These are phyloP conservation scores for Trapa incisa DNA, from an alignment of 345 rosid species.

Conservation along the genomic window DNA sequence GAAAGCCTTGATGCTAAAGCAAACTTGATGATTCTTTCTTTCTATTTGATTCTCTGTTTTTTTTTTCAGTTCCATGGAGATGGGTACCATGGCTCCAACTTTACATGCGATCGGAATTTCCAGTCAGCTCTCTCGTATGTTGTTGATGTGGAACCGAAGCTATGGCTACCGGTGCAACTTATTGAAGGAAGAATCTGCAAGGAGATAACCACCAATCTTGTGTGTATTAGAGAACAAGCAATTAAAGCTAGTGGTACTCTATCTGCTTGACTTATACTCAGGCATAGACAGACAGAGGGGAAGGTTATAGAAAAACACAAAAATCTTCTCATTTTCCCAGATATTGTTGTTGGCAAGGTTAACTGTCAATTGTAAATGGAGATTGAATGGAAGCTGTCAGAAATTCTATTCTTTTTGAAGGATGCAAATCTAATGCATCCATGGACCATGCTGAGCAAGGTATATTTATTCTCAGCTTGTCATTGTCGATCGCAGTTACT, in stretches of 20 bases:
- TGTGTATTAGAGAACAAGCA: constrained; percentile 53
- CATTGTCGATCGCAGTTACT: too few species aligned
- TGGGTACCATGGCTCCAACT: not conserved
- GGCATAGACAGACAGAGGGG: too few species aligned
- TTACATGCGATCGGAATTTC: constrained; percentile 20
- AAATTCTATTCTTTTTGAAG: too few species aligned
- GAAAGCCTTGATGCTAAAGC: not conserved
- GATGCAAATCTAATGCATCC: too few species aligned
- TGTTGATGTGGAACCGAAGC: constrained; percentile 66
- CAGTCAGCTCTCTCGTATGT: constrained; percentile 48
- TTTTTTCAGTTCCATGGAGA: not conserved
- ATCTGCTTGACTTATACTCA: not conserved
- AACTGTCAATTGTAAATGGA: too few species aligned
- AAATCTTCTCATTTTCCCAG: too few species aligned
- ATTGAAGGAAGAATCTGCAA: constrained; percentile 71
- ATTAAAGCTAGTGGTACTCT: constrained; percentile 18
- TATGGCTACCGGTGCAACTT: constrained; percentile 66
- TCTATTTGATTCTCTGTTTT: not conserved
- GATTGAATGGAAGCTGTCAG: too few species aligned
- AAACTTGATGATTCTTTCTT: not conserved
- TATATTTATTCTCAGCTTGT: too few species aligned
- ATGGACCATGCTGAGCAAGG: too few species aligned
- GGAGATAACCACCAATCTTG: constrained; percentile 60
- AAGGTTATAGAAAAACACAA: too few species aligned
- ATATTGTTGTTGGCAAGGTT: too few species aligned